Conservation (phyloP, 345 rosid species). For the Linum usitatissimum region DNA sequence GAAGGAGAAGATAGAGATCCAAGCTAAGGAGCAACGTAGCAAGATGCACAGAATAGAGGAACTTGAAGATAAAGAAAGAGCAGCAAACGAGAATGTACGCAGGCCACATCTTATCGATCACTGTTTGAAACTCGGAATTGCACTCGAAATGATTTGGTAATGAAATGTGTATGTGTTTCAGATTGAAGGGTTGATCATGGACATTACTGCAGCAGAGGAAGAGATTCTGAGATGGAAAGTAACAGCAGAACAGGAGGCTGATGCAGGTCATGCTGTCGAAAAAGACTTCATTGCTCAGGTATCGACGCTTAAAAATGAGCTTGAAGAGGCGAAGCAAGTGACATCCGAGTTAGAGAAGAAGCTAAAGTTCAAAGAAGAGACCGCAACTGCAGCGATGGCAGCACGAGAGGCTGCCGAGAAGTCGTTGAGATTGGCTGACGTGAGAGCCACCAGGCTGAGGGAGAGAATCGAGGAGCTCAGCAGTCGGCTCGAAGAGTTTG, state of each 20-base stretch:
- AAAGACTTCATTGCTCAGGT: conserved; percentile 33
- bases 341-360: conserved; percentile 73
- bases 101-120: neutral
- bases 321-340: conserved; percentile 74
- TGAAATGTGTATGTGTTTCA: conserved; percentile 15
- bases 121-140: neutral
- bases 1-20: conserved; percentile 58
- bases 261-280: neutral
- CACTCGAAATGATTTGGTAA: neutral
- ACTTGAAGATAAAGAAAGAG: conserved; percentile 80
- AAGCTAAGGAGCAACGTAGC: conserved; percentile 62
- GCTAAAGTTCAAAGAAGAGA: conserved; percentile 91
- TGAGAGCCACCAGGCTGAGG: conserved; percentile 78
- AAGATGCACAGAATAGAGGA: conserved; percentile 68
- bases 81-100: conserved; percentile 89
- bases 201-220: conserved; percentile 3
- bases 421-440: conserved; percentile 76
- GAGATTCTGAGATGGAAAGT: conserved; percentile 4
- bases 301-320: conserved; percentile 56
- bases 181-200: conserved; percentile 37
- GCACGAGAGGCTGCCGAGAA: conserved; percentile 99
- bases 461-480: conserved; percentile 84
- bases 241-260: conserved; percentile 2
- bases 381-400: conserved; percentile 91
- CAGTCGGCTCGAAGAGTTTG: conserved; percentile 72